Conservation (phyloP, 148 eudicot genomes). For the Beta vulgaris region DNA sequence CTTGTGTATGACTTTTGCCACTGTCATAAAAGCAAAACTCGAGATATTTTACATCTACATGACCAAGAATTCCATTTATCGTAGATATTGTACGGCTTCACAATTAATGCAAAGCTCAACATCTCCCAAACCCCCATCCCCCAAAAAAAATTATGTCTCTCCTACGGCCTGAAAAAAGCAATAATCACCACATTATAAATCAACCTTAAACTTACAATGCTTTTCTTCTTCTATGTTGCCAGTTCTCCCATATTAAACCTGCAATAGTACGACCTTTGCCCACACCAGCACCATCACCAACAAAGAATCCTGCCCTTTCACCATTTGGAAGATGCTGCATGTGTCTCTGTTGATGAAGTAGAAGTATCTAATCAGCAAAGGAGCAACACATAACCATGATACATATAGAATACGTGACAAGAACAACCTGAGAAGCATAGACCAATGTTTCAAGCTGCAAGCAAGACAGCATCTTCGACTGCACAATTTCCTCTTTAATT, state of each 20-base stretch:
- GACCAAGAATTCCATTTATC: not conserved
- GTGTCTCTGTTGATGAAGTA: conserved; percentile 68
- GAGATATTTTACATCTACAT: not conserved
- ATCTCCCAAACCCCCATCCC: not conserved
- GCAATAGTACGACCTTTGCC: conserved; percentile 99
- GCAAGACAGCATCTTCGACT: conserved; percentile 72
- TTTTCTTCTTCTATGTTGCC: conserved; percentile 88
- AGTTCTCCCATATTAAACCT: conserved; percentile 96
- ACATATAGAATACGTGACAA: conserved; percentile 7
- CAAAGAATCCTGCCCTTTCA: conserved; percentile 87
- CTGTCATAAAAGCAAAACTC: not conserved
- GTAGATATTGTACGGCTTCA: not conserved
- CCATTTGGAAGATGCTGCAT: conserved; percentile 84
- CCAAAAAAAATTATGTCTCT: not conserved
- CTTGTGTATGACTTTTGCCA: not conserved
- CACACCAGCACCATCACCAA: conserved; percentile 99
- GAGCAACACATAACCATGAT: conserved; percentile 4
- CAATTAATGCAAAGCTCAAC: not conserved
- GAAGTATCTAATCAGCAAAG: conserved; percentile 17
- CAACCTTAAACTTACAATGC: conserved; percentile 65
- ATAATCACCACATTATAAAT: not conserved
- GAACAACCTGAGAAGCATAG: conserved; percentile 91
- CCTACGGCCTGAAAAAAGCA: not conserved
- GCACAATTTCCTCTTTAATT: conserved; percentile 68
- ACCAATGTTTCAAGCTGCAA: conserved; percentile 95